Base-by-base conservation (phyloP, 495 filamentous ascomycete species). In the Penicillium samsonianum region DNA sequence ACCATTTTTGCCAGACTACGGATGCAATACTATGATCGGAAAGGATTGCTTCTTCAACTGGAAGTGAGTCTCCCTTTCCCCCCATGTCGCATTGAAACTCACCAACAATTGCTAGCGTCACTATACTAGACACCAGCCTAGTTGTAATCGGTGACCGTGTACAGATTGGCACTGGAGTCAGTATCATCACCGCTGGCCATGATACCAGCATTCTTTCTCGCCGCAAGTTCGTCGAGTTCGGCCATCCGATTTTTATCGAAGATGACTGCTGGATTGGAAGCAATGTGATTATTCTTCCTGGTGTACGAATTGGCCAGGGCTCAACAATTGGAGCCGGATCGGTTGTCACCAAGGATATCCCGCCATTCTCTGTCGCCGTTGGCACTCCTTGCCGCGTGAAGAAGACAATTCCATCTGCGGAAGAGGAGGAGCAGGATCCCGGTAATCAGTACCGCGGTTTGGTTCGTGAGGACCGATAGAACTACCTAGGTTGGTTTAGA, bases 191-290 rank as follows among this genome's bases (percentile, higher is more conserved):
- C 10, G 90, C 80, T 0, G 83, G 82, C 1, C 90, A 96, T 65
- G 87, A 91, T 55, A 88, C 87, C 0, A 75, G 74, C 9, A 66
- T 90, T 4, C 79, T 89, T 7, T 87, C 90, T 53, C 89, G 91
- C 0, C 83, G 81, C 4, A 75, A 82, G 44, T 90, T 88, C 0
- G 86, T 90, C 1, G 91, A 96, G 68, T 71, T 78, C 30, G 90
- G 90, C 3, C 83, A 81, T 56, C 84, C 88, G 5, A 88, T 96
- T 44, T 78, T 71, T 10, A 84, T 96, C 44, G 90, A 84, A 1
- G 87, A 92, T 58, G 91, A 96, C 64, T 92, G 89, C 65, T 96
- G 91, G 90, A 76, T 96, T 38, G 89, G 90, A 0, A 90, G 89
- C 0, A 86, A 85, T 64, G 88, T 86, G 3, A 73, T 82, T 16